Evolutionary conservation across 1,284 basidiomycete species (phyloP).

Genomic region (Pseudozyma hubeiensis): DNA sequence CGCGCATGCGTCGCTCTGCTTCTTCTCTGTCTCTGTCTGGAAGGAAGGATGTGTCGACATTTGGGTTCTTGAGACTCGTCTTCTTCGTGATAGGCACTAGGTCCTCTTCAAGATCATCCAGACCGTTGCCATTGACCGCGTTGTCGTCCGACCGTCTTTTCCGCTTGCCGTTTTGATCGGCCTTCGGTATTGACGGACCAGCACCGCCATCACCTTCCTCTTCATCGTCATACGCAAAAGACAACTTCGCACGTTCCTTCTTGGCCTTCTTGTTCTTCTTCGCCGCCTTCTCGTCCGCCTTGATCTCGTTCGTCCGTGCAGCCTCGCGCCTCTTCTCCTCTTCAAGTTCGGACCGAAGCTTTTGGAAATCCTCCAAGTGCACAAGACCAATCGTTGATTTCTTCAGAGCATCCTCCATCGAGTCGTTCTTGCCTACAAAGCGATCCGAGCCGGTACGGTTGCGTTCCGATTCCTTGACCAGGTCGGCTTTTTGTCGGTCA

Average conservation of each 20-base stretch:
- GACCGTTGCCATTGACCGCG: conserved; percentile 11
- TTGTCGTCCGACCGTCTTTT: conserved; percentile 43
- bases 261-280: conserved; percentile 83
- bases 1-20: conserved; percentile 85
- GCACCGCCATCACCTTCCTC: conserved; percentile 45
- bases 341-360: conserved; percentile 84
- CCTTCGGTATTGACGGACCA: conserved; percentile 20
- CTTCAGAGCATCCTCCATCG: conserved; percentile 93
- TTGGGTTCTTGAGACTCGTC: conserved; percentile 84
- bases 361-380: conserved; percentile 84
- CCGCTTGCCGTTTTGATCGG: conserved; percentile 49
- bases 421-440: conserved; percentile 93
- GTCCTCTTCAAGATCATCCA: conserved; percentile 3
- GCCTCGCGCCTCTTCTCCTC: conserved; percentile 91
- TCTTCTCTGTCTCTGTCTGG: conserved; percentile 97
- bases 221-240: conserved; percentile 75
- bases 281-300: conserved; percentile 28
- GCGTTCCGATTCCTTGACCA: conserved; percentile 72
- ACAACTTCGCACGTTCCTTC: conserved; percentile 85
- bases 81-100: conserved; percentile 73
- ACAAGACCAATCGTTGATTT: conserved; percentile 93
- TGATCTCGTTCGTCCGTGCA: conserved; percentile 71
- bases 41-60: conserved; percentile 96
- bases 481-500: conserved; percentile 85
- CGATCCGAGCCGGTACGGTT: conserved; percentile 74